phyloP scores from a whole-genome alignment of 2,329 filamentous ascomycete species.

The Paradendryphiella salina region DNA sequence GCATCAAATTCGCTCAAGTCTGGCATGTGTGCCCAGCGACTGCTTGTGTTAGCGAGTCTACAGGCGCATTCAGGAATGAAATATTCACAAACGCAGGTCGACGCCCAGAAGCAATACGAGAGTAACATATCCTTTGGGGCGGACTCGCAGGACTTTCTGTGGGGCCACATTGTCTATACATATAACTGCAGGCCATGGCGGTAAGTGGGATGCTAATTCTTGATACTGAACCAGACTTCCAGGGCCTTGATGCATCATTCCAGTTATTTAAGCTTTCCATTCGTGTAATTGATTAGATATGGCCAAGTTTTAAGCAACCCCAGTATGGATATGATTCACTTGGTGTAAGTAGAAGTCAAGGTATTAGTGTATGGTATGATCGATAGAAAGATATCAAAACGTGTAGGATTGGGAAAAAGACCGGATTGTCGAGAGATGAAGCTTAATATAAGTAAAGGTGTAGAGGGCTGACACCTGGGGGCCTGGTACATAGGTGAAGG shows the following conservation, averaged over 20 bases:
- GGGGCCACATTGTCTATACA: constrained; percentile 28
- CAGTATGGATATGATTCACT: too few relatives aligned
- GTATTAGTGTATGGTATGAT: too few relatives aligned
- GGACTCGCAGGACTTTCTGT: neutral
- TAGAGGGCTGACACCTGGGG: neutral
- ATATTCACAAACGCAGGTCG: constrained; percentile 18
- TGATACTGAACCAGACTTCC: constrained; percentile 21
- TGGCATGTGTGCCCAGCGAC: constrained; percentile 24
- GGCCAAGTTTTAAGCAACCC: too few relatives aligned
- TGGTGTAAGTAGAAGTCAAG: neutral
- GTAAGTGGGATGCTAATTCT: neutral
- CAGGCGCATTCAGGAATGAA: fast-evolving
- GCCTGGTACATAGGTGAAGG: constrained; percentile 6
- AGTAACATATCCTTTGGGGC: constrained; percentile 17
- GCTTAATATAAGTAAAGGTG: neutral
- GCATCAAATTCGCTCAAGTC: constrained; percentile 24
- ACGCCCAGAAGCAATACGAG: constrained; percentile 22
- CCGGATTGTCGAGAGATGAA: neutral
- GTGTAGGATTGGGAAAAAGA: too few relatives aligned
- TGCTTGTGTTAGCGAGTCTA: constrained; percentile 5
- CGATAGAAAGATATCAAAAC: too few relatives aligned
- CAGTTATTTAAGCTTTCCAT: neutral
- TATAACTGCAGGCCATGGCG: constrained; percentile 26
- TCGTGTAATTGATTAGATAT: neutral
- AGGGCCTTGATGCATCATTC: neutral